A percentile compares a stretch with the other conserved stretches of the same genome.
Evolutionary conservation across 768 basidiomycete species (phyloP).

Genomic region (Thelephora aurantiotincta): DNA sequence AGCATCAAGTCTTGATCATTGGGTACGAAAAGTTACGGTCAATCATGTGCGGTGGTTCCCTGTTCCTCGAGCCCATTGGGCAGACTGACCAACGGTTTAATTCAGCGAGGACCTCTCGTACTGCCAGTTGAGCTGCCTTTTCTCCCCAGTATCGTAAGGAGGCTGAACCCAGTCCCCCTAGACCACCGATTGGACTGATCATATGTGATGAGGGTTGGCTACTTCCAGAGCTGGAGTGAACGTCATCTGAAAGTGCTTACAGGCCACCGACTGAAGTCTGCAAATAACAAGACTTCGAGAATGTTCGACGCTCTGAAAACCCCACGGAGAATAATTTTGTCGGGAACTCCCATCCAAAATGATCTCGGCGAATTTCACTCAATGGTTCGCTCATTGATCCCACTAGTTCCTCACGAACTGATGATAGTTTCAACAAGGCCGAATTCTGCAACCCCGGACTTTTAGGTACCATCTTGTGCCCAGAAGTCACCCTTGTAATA

Average conservation of each 20-base stretch:
- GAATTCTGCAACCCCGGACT: slow-evolving; percentile 92
- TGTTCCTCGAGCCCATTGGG: background rate
- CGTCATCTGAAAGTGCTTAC: background rate
- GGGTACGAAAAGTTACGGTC: slow-evolving; percentile 86
- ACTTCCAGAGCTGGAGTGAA: too few species aligned
- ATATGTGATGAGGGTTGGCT: slow-evolving; percentile 83
- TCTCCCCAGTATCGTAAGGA: background rate
- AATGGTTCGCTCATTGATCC: slow-evolving; percentile 46
- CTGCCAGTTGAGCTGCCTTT: slow-evolving; percentile 33
- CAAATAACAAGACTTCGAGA: slow-evolving; percentile 77
- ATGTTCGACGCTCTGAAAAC: slow-evolving; percentile 76
- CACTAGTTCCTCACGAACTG: background rate
- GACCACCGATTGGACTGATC: slow-evolving; percentile 85
- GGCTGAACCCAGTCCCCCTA: slow-evolving; percentile 13
- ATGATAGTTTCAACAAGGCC: slow-evolving; percentile 29
- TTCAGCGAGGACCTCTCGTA: slow-evolving; percentile 39
- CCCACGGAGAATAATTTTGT: slow-evolving; percentile 71
- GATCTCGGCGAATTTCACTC: slow-evolving; percentile 91
- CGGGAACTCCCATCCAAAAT: slow-evolving; percentile 96
- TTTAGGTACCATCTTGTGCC: slow-evolving; percentile 35
- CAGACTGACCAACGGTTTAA: slow-evolving; percentile 1
- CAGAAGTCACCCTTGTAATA: background rate
- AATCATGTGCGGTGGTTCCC: slow-evolving; percentile 44
- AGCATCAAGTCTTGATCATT: slow-evolving; percentile 80
- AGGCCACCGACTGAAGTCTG: slow-evolving; percentile 90